These are phyloP conservation scores for Bolboschoenus planiculmis DNA, from an alignment of 176 grass and related monocot species.

Conservation along the genomic window DNA sequence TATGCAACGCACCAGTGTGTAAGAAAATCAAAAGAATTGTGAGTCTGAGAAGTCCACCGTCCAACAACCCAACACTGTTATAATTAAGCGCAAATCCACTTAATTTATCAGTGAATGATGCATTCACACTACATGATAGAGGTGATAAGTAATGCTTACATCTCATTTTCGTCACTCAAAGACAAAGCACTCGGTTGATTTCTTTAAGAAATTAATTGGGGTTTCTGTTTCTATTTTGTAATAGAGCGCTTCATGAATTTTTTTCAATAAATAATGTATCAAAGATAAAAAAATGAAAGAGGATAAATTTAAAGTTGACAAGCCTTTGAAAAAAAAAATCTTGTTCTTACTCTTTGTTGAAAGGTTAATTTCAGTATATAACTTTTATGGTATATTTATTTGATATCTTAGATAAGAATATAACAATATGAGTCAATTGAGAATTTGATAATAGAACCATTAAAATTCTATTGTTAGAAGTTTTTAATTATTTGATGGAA, in stretches of 20 bases:
- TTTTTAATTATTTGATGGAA: too few species aligned
- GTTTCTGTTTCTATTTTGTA: background rate
- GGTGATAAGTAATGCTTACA: constrained; percentile 6
- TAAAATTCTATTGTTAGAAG: too few species aligned
- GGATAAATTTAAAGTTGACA: background rate
- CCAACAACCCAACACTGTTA: constrained; percentile 18
- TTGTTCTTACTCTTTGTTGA: background rate
- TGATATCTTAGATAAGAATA: too few species aligned
- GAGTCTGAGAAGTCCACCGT: constrained; percentile 6
- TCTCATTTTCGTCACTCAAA: constrained; percentile 13
- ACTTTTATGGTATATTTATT: too few species aligned
- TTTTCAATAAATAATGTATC: background rate
- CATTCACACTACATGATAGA: background rate
- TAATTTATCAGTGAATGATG: background rate
- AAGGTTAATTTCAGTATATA: too few species aligned
- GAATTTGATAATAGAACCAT: too few species aligned
- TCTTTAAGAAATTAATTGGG: background rate
- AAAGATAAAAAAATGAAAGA: background rate
- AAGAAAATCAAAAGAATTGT: background rate
- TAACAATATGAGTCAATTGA: too few species aligned
- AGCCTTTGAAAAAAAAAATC: background rate
- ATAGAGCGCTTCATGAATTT: background rate
- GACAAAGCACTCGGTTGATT: background rate
- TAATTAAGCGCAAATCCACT: constrained; percentile 11
- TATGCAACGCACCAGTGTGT: background rate